These are phyloP conservation scores for Yueomyces sp. DNA, from an alignment of 1,139 yeast species.

Conservation along the genomic window DNA sequence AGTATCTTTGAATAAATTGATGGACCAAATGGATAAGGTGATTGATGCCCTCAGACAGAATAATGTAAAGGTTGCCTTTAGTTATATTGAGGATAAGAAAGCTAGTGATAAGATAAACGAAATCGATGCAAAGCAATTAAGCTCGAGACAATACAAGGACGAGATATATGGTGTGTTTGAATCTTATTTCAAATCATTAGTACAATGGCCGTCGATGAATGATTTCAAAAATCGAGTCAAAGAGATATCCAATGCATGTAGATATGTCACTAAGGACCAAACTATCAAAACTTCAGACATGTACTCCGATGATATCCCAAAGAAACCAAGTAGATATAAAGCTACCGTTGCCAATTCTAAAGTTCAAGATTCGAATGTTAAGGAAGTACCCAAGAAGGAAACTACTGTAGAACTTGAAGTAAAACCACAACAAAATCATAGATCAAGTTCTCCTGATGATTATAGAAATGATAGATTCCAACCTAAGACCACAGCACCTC, in stretches of 20 bases:
- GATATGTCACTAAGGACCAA: slow-evolving; percentile 3
- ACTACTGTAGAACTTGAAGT: too few species aligned
- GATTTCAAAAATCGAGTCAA: slow-evolving; percentile 8
- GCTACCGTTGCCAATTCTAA: neutral
- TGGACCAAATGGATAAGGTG: slow-evolving; percentile 13
- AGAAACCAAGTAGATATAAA: slow-evolving; percentile 3
- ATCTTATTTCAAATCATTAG: slow-evolving; percentile 8
- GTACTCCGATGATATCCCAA: slow-evolving; percentile 4
- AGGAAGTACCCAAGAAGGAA: too few species aligned
- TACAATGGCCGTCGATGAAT: slow-evolving; percentile 6
- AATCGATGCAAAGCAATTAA: slow-evolving; percentile 4
- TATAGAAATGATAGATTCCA: too few species aligned
- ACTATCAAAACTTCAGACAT: slow-evolving; percentile 2
- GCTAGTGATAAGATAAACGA: slow-evolving; percentile 4
- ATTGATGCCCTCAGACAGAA: slow-evolving; percentile 7
- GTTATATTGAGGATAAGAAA: slow-evolving; percentile 8
- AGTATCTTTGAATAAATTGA: slow-evolving; percentile 8
- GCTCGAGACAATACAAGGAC: slow-evolving; percentile 8
- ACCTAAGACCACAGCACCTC: too few species aligned
- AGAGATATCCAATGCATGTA: slow-evolving; percentile 4
- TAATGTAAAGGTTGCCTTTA: slow-evolving; percentile 7
- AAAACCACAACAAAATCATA: too few species aligned
- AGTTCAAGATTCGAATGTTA: too few species aligned
- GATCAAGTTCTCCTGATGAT: too few species aligned
- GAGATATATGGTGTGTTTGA: slow-evolving; percentile 7